Evolutionary conservation across 306 rosid species (phyloP).

Genomic region (Sophora flavescens): DNA sequence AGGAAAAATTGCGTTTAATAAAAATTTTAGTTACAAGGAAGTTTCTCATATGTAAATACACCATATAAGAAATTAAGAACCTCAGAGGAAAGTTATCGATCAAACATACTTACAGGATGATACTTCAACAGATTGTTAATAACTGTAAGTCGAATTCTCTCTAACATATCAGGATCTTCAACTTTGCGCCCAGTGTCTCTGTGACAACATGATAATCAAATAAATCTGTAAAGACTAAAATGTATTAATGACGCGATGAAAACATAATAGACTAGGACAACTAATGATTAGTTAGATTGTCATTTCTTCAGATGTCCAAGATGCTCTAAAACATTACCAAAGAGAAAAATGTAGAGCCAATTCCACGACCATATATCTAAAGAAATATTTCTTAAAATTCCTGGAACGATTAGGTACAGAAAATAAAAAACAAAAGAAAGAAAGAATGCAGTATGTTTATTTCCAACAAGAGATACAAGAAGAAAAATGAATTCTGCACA

Average conservation of each 20-base stretch:
- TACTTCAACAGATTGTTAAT: slow-evolving; percentile 89
- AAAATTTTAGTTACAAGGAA: slow-evolving; percentile 24
- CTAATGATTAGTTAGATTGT: slow-evolving; percentile 15
- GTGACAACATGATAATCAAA: slow-evolving; percentile 49
- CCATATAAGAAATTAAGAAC: slow-evolving; percentile 35
- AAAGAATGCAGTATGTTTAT: not conserved
- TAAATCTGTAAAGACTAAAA: slow-evolving; percentile 44
- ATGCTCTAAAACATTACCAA: not conserved
- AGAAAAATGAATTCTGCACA: slow-evolving; percentile 1
- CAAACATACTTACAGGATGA: slow-evolving; percentile 81
- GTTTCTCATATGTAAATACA: slow-evolving; percentile 29
- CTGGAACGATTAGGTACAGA: not conserved
- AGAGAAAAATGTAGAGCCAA: slow-evolving; percentile 15
- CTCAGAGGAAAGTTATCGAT: slow-evolving; percentile 34
- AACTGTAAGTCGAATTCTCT: slow-evolving; percentile 93
- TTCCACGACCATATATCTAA: not conserved
- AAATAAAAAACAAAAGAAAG: no score
- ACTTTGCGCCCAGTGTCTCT: slow-evolving; percentile 97
- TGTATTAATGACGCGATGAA: slow-evolving; percentile 25
- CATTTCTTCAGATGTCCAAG: slow-evolving; percentile 15
- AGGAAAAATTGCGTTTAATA: slow-evolving; percentile 15
- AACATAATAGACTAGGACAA: not conserved
- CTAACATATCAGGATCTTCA: slow-evolving; percentile 93
- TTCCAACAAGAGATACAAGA: slow-evolving; percentile 1
- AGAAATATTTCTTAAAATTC: not conserved